Evolutionary conservation across 352 stramenopile species (phyloP), one percentile per base, ranked within the genome.

Genomic region (Pythium pyrilobum): DNA sequence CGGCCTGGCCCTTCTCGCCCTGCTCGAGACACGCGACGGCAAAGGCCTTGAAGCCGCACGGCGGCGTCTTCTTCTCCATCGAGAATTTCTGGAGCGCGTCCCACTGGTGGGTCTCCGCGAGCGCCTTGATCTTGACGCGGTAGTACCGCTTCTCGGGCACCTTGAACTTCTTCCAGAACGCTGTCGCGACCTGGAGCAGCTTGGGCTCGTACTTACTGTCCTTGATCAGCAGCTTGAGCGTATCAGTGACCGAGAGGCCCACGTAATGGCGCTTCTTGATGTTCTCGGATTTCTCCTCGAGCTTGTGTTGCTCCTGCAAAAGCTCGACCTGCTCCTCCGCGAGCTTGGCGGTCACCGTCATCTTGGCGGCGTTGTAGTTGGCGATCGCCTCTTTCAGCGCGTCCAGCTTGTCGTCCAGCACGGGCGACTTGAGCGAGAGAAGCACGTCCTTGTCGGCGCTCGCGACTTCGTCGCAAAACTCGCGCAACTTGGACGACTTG

Each of bases 81-180:
- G 82, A 92, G 37, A 92, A 90, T 58, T 92, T 92, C 47, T 90
- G 82, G 41, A 97, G 71, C 24, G 77, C 72, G 57, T 92, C 84
- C 85, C 87, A 97, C 40, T 97, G 83, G 13, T 75, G 69, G 13
- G 76, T 93, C 52, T 93, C 77, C 5, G 82, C 82, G 5, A 96
- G 66, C 29, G 85, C 86, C 47, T 89, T 85, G 54, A 96, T 96
- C 65, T 96, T 96, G 34, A 96, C 81, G 53, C 88, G 81, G 61
- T 92, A 97, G 41, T 95, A 88, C 8, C 83, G 81, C 68, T 97
- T 96, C 52, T 96, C 87, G 1, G 87, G 81, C 7, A 97, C 81
- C 33, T 95, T 94, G 61, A 96, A 95, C 56, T 89, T 92, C 55
- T 95, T 95, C 31, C 81, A 74, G 52, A 92, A 84, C 5, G 75